Evolutionary conservation across 169 alveolate species (phyloP).

Genomic region (Plasmodium cynomolgi): DNA sequence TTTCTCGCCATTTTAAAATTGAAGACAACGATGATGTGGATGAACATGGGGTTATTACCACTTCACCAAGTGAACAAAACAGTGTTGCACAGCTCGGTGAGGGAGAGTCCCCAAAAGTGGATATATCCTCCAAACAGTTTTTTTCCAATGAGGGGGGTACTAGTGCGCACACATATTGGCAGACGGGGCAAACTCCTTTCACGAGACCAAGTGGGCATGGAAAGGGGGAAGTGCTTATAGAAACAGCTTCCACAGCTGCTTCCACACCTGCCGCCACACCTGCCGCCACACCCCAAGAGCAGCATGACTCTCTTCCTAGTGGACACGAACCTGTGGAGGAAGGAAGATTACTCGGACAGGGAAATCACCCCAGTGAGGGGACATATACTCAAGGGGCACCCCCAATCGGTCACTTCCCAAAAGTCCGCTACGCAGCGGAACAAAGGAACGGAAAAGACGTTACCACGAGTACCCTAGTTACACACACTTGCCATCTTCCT

Average conservation of each 20-base stretch:
- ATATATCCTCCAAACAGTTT: background rate
- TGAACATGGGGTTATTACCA: background rate
- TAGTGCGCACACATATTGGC: background rate
- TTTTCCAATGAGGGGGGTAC: background rate
- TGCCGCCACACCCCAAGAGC: background rate
- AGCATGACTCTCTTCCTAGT: background rate
- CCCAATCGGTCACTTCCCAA: background rate
- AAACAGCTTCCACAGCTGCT: background rate
- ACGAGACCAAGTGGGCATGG: background rate
- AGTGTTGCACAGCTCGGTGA: background rate
- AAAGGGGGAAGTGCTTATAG: background rate
- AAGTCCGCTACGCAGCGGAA: background rate
- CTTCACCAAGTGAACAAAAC: background rate
- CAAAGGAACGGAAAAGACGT: background rate
- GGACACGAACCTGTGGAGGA: background rate
- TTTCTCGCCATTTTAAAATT: slow-evolving; percentile 1
- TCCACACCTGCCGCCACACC: background rate
- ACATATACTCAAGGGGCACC: background rate
- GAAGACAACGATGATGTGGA: background rate
- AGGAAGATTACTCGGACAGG: background rate
- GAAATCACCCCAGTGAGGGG: background rate
- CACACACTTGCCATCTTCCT: slow-evolving; percentile 15
- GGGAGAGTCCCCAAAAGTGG: background rate
- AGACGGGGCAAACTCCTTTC: background rate
- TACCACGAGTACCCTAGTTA: slow-evolving; percentile 1